phyloP scores from a whole-genome alignment of 345 rosid genomes.

The Brassica nigra region DNA sequence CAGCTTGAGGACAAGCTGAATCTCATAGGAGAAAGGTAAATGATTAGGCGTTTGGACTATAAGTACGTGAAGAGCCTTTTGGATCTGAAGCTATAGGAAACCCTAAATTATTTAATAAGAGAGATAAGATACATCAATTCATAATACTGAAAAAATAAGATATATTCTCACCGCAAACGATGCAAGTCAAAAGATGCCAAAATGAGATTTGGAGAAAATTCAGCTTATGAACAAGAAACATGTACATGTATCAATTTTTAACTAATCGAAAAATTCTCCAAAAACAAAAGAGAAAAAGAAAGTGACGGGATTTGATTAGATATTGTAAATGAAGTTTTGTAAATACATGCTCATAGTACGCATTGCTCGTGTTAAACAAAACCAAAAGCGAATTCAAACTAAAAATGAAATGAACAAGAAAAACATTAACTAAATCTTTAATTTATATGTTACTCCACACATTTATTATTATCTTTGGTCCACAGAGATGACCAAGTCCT shows the following conservation, averaged over 20 bases:
- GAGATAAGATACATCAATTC: background rate
- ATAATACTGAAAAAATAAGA: background rate
- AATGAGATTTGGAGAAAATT: background rate
- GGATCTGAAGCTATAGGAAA: background rate
- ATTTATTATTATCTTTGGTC: background rate
- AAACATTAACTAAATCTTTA: background rate
- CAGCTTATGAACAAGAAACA: background rate
- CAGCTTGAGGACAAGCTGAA: slow-evolving; percentile 6
- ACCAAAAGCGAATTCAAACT: background rate
- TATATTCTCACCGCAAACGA: background rate
- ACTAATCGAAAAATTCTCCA: background rate
- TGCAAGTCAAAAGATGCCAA: background rate
- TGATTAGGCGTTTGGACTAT: background rate
- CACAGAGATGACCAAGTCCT: background rate
- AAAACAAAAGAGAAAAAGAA: background rate
- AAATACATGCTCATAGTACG: background rate
- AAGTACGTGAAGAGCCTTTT: background rate
- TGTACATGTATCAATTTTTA: background rate
- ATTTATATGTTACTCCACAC: background rate
- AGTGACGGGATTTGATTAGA: background rate
- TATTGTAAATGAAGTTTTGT: background rate
- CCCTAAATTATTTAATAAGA: background rate
- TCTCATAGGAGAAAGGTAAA: background rate
- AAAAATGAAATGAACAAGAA: background rate
- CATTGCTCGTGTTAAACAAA: background rate